These are phyloP conservation scores for Solanum sparsipilum DNA, from an alignment of 257 asterid species.

Conservation along the genomic window DNA sequence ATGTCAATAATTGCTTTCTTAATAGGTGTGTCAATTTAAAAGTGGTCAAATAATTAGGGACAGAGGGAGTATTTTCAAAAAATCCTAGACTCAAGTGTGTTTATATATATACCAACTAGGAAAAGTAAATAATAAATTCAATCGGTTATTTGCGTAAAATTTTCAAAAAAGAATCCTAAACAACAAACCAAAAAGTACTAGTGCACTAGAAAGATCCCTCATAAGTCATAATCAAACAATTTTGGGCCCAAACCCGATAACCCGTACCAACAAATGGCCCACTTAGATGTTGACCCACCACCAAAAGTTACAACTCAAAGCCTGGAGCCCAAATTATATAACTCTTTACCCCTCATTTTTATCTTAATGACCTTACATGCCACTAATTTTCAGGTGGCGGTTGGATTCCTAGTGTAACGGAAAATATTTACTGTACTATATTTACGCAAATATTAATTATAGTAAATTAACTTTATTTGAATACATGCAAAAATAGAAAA, in stretches of 20 bases:
- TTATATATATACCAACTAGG: background rate
- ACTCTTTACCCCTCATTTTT: background rate
- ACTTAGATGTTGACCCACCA: constrained; percentile 25
- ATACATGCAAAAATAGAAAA: background rate
- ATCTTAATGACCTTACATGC: constrained; percentile 7
- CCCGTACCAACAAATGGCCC: constrained; percentile 15
- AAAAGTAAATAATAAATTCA: background rate
- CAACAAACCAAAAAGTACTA: background rate
- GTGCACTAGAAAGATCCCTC: background rate
- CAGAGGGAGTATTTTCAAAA: accelerated
- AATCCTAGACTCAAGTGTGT: background rate
- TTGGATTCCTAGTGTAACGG: constrained; percentile 14
- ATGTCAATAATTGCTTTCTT: too few species aligned
- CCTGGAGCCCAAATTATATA: constrained; percentile 26
- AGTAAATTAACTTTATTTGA: background rate
- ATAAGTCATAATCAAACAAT: background rate
- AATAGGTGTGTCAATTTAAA: too few species aligned
- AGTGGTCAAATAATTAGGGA: accelerated
- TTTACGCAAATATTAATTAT: background rate
- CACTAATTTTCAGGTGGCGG: background rate
- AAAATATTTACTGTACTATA: background rate
- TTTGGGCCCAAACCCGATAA: constrained; percentile 12
- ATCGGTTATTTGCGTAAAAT: background rate
- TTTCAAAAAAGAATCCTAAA: background rate
- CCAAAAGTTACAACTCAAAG: background rate